phyloP scores from a whole-genome alignment of 129 eudicot species.

The Escallonia rubra region DNA sequence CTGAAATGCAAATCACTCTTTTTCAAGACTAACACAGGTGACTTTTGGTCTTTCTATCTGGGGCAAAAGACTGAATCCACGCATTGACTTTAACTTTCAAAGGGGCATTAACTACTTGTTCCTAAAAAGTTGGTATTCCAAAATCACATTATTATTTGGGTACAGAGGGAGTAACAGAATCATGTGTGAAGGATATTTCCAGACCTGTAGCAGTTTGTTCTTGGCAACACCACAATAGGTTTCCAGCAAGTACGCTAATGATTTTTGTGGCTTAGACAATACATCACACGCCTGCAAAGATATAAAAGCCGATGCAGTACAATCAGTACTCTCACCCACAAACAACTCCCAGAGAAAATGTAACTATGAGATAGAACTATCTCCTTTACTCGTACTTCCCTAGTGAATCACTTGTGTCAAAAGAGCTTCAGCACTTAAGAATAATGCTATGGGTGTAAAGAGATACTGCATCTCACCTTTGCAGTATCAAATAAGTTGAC shows the following conservation, averaged over 20 bases:
- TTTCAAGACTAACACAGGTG: too few species aligned
- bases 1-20: too few species aligned
- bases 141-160: not conserved
- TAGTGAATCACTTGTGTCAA: not conserved
- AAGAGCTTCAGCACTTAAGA: not conserved
- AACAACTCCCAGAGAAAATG: not conserved
- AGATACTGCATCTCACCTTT: slow-evolving; percentile 45
- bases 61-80: too few species aligned
- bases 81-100: too few species aligned
- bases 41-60: too few species aligned
- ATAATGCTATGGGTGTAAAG: not conserved
- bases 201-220: slow-evolving; percentile 80
- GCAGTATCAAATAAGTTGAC: slow-evolving; percentile 94
- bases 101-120: too few species aligned
- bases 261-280: slow-evolving; percentile 81
- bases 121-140: too few species aligned
- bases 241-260: slow-evolving; percentile 89
- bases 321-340: not conserved
- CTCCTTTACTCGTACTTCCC: not conserved
- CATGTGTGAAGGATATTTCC: not conserved
- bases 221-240: slow-evolving; percentile 74
- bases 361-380: not conserved
- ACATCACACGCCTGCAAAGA: slow-evolving; percentile 84
- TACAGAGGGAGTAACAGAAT: not conserved
- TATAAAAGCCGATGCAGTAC: not conserved